A percentile compares a stretch with the other conserved stretches of the same genome.
phyloP scores from a whole-genome alignment of 2,329 filamentous ascomycete genomes.

The Colletotrichum cordylinicola region DNA sequence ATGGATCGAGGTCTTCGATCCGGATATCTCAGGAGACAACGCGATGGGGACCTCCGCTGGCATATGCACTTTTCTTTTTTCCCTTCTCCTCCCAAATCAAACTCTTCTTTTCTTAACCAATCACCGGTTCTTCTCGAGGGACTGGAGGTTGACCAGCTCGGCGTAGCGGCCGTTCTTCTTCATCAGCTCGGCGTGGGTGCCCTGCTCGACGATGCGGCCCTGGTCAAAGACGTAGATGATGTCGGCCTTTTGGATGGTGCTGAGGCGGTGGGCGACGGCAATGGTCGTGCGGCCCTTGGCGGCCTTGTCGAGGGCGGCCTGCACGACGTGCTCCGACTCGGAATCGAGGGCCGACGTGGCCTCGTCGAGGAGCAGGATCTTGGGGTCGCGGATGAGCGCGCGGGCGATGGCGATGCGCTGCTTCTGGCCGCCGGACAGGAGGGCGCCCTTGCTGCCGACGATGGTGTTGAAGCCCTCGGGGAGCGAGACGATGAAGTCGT shows the following conservation, averaged over 20 bases:
- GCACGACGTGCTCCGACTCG: conserved; percentile 80
- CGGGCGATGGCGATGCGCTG: conserved; percentile 94
- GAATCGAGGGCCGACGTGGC: conserved; percentile 80
- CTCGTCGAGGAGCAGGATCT: conserved; percentile 84
- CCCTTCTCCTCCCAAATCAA: neutral
- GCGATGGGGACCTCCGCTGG: neutral
- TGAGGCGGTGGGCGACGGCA: conserved; percentile 89
- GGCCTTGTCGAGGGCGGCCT: conserved; percentile 81
- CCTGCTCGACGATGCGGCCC: conserved; percentile 83
- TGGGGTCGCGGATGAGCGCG: conserved; percentile 88
- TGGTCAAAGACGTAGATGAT: conserved; percentile 97
- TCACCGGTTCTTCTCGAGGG: conserved; percentile 64
- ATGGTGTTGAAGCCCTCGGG: conserved; percentile 86
- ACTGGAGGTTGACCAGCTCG: conserved; percentile 82
- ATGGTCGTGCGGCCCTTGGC: conserved; percentile 89
- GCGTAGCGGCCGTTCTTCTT: conserved; percentile 74
- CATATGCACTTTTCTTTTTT: neutral
- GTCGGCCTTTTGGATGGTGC: conserved; percentile 93
- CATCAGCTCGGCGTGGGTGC: conserved; percentile 79
- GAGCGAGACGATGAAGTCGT: conserved; percentile 87
- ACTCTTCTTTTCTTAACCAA: neutral
- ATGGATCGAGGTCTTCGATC: conserved; percentile 6
- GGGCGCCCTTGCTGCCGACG: conserved; percentile 84
- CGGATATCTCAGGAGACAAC: conserved; percentile 16
- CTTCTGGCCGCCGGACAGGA: conserved; percentile 91